phyloP scores from a whole-genome alignment of 2,329 filamentous ascomycete genomes.

The Trichoderma endophyticum region DNA sequence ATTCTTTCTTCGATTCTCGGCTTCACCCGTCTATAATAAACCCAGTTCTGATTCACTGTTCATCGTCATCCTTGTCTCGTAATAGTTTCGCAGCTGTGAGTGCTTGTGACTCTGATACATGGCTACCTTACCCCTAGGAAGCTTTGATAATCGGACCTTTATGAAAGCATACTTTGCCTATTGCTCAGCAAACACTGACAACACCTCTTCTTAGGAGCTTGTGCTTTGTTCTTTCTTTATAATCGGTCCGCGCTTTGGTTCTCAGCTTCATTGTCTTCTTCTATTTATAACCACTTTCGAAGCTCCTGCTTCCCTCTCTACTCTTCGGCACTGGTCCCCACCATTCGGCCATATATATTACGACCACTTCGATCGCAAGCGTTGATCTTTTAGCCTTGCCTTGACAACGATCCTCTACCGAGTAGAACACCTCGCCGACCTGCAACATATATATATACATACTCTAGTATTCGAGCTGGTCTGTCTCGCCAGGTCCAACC shows the following conservation, averaged over 20 bases:
- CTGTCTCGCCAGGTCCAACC: neutral
- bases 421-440: neutral
- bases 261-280: neutral
- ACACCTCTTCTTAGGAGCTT: neutral
- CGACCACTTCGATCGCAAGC: constrained; percentile 3
- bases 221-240: neutral
- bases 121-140: neutral
- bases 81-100: constrained; percentile 1
- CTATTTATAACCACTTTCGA: neutral
- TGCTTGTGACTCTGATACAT: neutral
- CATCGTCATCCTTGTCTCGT: neutral
- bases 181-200: neutral
- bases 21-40: neutral
- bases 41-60: neutral
- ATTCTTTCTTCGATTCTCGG: neutral
- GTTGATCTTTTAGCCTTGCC: neutral
- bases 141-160: neutral
- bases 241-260: neutral
- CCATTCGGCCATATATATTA: neutral
- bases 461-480: neutral
- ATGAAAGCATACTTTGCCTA: neutral
- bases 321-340: neutral
- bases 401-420: neutral
- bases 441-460: neutral
- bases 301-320: neutral